Evolutionary conservation across 257 asterid genomes (phyloP).

Genomic region (Striga asiatica): DNA sequence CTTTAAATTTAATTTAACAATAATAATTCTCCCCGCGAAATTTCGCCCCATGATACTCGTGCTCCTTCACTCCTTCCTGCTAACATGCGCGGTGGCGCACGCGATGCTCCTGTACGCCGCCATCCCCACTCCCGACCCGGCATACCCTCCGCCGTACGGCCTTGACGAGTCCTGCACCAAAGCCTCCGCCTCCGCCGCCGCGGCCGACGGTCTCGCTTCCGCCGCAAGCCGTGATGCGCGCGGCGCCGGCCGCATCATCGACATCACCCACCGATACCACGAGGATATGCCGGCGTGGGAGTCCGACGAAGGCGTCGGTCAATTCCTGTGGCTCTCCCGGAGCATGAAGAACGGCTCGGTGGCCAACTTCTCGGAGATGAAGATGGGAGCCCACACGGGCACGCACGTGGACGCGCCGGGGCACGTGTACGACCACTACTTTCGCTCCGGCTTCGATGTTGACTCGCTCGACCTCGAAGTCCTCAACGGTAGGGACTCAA

Average conservation of each 20-base stretch:
- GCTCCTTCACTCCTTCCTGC: conserved; percentile 20
- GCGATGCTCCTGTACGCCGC: conserved; percentile 12
- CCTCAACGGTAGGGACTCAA: conserved; percentile 89
- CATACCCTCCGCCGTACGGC: conserved; percentile 70
- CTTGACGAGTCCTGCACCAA: conserved; percentile 22
- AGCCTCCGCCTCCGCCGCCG: background rate
- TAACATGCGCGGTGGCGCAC: conserved; percentile 24
- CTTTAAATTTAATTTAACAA: no score
- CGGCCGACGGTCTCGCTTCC: conserved; percentile 32
- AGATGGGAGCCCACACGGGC: conserved; percentile 75
- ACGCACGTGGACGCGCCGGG: conserved; percentile 99
- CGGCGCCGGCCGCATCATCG: conserved; percentile 78
- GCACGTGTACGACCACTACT: conserved; percentile 72
- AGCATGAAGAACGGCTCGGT: conserved; percentile 84
- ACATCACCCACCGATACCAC: conserved; percentile 58
- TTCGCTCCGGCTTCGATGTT: conserved; percentile 86
- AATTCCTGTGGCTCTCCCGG: conserved; percentile 53
- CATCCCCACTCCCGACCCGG: conserved; percentile 28
- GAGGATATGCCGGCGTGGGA: conserved; percentile 76
- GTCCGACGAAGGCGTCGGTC: conserved; percentile 60
- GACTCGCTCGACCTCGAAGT: conserved; percentile 92
- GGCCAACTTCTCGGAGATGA: conserved; percentile 82
- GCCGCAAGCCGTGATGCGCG: conserved; percentile 72
- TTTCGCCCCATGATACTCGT: conserved; percentile 1
- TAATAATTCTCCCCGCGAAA: background rate